These are phyloP conservation scores for Aspergillus luchuensis DNA, from an alignment of 2,329 filamentous ascomycete genomes.

Conservation along the genomic window DNA sequence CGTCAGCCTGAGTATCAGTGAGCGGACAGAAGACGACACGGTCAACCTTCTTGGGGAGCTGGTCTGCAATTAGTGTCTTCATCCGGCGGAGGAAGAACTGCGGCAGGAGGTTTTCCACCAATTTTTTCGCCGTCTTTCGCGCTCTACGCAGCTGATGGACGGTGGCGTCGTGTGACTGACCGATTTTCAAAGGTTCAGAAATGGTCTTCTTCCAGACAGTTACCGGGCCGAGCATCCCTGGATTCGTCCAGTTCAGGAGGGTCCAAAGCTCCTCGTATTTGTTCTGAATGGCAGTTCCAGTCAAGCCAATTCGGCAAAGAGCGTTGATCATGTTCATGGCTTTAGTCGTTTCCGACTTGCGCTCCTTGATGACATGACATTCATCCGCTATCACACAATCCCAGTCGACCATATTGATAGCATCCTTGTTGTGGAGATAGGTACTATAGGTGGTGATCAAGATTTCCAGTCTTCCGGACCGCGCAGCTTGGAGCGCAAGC, in stretches of 20 bases:
- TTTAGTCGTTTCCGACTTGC: slow-evolving; percentile 72
- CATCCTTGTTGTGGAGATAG: slow-evolving; percentile 73
- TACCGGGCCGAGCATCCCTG: slow-evolving; percentile 68
- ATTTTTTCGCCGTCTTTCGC: slow-evolving; percentile 76
- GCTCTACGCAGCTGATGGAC: slow-evolving; percentile 77
- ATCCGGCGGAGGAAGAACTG: slow-evolving; percentile 88
- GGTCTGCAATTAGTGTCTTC: slow-evolving; percentile 88
- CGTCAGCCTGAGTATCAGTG: slow-evolving; percentile 75
- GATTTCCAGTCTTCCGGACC: slow-evolving; percentile 77
- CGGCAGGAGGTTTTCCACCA: slow-evolving; percentile 84
- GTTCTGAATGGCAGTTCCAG: slow-evolving; percentile 95
- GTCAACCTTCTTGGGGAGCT: slow-evolving; percentile 92
- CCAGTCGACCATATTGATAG: slow-evolving; percentile 85
- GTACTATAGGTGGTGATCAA: slow-evolving; percentile 94
- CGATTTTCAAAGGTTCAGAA: slow-evolving; percentile 75
- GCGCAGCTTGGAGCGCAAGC: slow-evolving; percentile 70
- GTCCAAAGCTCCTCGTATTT: slow-evolving; percentile 98
- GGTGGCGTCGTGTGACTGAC: slow-evolving; percentile 91
- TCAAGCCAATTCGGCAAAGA: slow-evolving; percentile 87
- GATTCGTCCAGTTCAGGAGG: slow-evolving; percentile 92
- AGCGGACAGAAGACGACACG: slow-evolving; percentile 93
- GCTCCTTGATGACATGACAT: slow-evolving; percentile 86
- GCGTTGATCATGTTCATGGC: slow-evolving; percentile 90
- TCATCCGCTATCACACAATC: slow-evolving; percentile 94
- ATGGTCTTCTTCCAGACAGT: slow-evolving; percentile 79